Percentiles rank a stretch among this genome's conserved stretches.
Evolutionary conservation across 441 rosid genomes (phyloP).

Genomic region (Lepidium campestre): DNA sequence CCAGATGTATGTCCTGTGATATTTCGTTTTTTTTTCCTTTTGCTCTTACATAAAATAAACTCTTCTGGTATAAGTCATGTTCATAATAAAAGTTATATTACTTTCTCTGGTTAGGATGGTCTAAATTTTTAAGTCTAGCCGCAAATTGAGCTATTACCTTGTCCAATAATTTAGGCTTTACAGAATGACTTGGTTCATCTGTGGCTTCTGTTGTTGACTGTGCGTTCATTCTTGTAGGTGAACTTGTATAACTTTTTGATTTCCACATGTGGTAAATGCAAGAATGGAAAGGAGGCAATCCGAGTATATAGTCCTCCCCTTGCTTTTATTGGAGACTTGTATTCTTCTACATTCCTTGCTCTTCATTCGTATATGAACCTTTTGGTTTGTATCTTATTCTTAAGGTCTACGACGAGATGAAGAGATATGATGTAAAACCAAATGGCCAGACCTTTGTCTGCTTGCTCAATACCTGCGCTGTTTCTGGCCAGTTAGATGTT

Average conservation of each 20-base stretch:
- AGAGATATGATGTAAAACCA: slow-evolving; percentile 82
- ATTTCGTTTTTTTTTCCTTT: neutral
- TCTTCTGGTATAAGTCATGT: neutral
- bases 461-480: slow-evolving; percentile 86
- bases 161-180: neutral
- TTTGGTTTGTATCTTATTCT: slow-evolving; percentile 10
- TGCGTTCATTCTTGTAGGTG: slow-evolving; percentile 39
- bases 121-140: neutral
- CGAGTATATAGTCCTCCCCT: slow-evolving; percentile 36
- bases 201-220: neutral
- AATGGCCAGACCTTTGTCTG: slow-evolving; percentile 79
- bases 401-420: slow-evolving; percentile 91
- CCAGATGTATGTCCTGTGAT: slow-evolving; percentile 60
- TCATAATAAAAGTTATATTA: neutral
- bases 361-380: neutral
- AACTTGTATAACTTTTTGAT: slow-evolving; percentile 76
- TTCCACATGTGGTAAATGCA: slow-evolving; percentile 87
- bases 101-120: neutral
- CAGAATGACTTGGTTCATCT: neutral
- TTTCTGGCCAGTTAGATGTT: slow-evolving; percentile 71
- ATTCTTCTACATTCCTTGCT: neutral
- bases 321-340: neutral
- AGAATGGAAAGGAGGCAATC: slow-evolving; percentile 63
- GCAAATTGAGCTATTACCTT: neutral
- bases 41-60: neutral